Conservation (phyloP, 306 rosid genomes). For the Pyrus communis region DNA sequence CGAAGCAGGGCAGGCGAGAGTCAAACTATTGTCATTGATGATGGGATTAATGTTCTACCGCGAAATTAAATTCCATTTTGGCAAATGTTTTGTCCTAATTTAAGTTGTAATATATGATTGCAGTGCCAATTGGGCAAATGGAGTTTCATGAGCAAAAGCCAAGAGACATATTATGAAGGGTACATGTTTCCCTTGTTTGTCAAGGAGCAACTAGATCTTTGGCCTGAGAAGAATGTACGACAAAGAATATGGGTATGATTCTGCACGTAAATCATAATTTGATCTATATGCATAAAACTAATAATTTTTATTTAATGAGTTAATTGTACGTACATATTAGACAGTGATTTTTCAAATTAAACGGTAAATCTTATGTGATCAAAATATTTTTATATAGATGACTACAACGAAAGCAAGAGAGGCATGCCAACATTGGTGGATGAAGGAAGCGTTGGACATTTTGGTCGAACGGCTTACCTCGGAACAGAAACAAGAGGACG, state of each 20-base stretch:
- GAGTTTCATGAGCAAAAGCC: constrained; percentile 84
- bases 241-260: constrained; percentile 72
- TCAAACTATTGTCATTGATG: neutral
- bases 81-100: neutral
- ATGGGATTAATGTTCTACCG: neutral
- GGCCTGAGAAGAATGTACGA: constrained; percentile 83
- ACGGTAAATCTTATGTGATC: neutral
- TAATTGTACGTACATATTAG: neutral
- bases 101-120: neutral
- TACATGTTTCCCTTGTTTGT: constrained; percentile 88
- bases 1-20: neutral
- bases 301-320: neutral
- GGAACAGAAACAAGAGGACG: constrained; percentile 8
- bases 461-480: constrained; percentile 57
- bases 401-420: constrained; percentile 63
- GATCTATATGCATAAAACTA: neutral
- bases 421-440: constrained; percentile 96
- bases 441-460: constrained; percentile 90
- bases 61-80: neutral
- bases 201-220: constrained; percentile 73
- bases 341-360: too few relatives aligned
- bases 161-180: constrained; percentile 81
- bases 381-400: constrained; percentile 42
- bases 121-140: constrained; percentile 87
- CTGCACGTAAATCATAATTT: neutral